Conservation (phyloP, 2,329 filamentous ascomycete species). For the Phaeoacremonium minimum region DNA sequence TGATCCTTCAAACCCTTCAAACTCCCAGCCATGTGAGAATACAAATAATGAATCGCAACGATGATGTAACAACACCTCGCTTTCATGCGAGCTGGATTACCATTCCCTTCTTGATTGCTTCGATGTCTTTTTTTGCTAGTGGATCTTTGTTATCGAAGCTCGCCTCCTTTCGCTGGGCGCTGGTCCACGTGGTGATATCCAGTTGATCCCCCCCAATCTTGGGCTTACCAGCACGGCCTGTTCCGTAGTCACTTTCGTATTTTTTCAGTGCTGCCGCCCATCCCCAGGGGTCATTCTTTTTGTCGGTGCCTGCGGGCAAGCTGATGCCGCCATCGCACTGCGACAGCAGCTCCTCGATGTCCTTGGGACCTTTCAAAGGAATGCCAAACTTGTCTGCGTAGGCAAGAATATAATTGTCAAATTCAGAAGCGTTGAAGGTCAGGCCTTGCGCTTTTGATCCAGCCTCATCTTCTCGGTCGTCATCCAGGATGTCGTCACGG, state of each 20-base stretch:
- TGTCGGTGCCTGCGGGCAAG: conserved; percentile 13
- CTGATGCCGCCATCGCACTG: conserved; percentile 11
- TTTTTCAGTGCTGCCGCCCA: conserved; percentile 15
- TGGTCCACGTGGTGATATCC: conserved; percentile 29
- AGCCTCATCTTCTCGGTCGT: conserved; percentile 11
- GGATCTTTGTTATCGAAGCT: conserved; percentile 29
- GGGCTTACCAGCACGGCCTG: not conserved
- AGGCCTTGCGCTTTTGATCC: conserved; percentile 6
- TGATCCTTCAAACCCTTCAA: too few relatives aligned
- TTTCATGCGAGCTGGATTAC: conserved; percentile 13
- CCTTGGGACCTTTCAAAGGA: conserved; percentile 17
- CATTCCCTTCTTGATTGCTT: conserved; percentile 30
- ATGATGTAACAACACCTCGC: conserved; percentile 6
- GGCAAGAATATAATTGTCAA: conserved; percentile 24
- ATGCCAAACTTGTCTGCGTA: conserved; percentile 28
- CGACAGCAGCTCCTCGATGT: conserved; percentile 17
- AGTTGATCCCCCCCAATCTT: conserved; percentile 30
- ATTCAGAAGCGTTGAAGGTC: conserved; percentile 13
- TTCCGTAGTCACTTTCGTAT: conserved; percentile 14
- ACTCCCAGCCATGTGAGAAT: too few relatives aligned
- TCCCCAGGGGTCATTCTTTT: conserved; percentile 21
- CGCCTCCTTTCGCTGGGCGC: conserved; percentile 22
- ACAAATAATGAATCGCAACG: not conserved
- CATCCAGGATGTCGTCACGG: conserved; percentile 11
- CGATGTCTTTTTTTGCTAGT: conserved; percentile 21